Conservation (phyloP, 2,329 filamentous ascomycete species). For the Fonsecaea multimorphosa region DNA sequence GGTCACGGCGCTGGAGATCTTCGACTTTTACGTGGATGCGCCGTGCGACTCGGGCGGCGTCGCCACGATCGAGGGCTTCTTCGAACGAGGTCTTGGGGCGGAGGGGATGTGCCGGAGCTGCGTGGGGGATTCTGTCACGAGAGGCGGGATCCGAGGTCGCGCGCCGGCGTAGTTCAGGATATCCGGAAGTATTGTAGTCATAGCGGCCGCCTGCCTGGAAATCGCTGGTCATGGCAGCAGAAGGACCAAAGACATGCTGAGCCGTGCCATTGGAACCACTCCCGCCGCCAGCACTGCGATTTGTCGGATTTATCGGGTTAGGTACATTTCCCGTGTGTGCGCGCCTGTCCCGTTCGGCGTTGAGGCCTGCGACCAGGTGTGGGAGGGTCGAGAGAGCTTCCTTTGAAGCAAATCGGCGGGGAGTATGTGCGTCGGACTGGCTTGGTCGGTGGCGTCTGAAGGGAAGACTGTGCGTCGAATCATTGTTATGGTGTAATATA, state of each 20-base stretch:
- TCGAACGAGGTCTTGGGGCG: constrained; percentile 31
- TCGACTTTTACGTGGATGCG: constrained; percentile 30
- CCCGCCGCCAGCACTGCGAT: background rate
- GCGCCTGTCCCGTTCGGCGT: constrained; percentile 31
- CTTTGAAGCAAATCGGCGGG: constrained; percentile 21
- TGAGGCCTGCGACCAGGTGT: constrained; percentile 32
- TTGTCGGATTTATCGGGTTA: constrained; percentile 4
- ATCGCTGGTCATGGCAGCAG: constrained; percentile 15
- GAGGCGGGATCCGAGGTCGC: constrained; percentile 24
- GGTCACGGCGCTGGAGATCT: constrained; percentile 25
- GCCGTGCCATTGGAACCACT: constrained; percentile 8
- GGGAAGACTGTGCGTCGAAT: constrained; percentile 12
- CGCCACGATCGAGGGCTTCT: constrained; percentile 28
- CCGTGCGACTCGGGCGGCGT: constrained; percentile 28
- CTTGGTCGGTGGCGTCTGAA: constrained; percentile 29
- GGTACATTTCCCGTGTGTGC: constrained; percentile 3
- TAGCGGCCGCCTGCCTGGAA: constrained; percentile 27
- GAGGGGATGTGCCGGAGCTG: constrained; percentile 19
- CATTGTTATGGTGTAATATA: constrained; percentile 14
- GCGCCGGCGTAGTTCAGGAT: constrained; percentile 20
- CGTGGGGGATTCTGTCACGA: constrained; percentile 7
- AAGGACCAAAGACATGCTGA: constrained; percentile 26
- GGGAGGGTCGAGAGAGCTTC: constrained; percentile 26
- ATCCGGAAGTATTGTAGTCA: constrained; percentile 14
- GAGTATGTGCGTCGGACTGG: constrained; percentile 28